Evolutionary conservation across 768 basidiomycete species (phyloP), one percentile per base, ranked within the genome.

Genomic region (Myochromella boudieri): DNA sequence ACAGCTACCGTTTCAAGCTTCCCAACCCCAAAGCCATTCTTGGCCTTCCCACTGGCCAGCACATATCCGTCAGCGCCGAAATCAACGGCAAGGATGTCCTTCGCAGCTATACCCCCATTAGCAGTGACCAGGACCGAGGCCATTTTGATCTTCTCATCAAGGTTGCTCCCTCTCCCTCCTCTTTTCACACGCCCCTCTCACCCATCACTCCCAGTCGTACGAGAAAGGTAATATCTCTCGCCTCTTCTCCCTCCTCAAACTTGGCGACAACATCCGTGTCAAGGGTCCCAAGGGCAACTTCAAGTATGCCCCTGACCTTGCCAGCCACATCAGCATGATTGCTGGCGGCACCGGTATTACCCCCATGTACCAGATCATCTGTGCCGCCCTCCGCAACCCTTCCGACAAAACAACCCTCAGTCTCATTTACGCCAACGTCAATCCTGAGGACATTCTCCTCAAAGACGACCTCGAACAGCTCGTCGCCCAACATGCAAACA

Each of bases 291-390:
- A 92, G 70, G 97, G 97, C 46, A 85, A 87, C 64, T 98, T 98
- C 80, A 80, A 76, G 54, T 99, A 98, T 71, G 58, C 70, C 34
- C 80, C 88, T 3, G 73, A 75, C 41, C 73, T 94, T 36, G 78
- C 86, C n/a, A 72, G 74, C 55, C 84, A 88, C 59, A 70, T 99
- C 47, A 87, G 91, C 61, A 95, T 99, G 95, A 97, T 99, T 59
- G 94, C 95, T 12, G 97, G 97, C 38, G 97, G 97, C 28, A 98
- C 97, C 2, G 97, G 97, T 46, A 95, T 99, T 66, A 95, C 97
- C 0, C 97, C 97, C 60, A 97, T 98, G 95, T 85, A 97, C 59
- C 95, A 99, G 65, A 91, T 99, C 75, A 87, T 97, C 68, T 87
- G 89, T 52, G 90, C 95, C n/a, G 82, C 85, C 10, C 80, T 97